These are phyloP conservation scores for Neoscytalidium dimidiatum DNA, from an alignment of 2,329 filamentous ascomycete species.

Conservation along the genomic window DNA sequence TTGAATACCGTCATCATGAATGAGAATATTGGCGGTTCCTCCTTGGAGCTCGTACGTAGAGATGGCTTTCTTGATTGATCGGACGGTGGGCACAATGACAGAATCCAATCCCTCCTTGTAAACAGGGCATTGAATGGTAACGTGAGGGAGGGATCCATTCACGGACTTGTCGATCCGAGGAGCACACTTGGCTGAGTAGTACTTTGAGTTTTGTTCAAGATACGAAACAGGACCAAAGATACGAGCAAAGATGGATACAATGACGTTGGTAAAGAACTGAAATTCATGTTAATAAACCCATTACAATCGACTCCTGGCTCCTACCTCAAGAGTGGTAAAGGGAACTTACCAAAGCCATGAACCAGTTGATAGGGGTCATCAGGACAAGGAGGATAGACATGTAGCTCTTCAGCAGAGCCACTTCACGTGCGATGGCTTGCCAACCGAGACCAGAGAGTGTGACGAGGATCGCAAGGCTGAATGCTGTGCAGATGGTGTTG, in stretches of 20 bases:
- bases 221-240: conserved; percentile 75
- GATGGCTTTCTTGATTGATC: conserved; percentile 49
- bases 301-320: no score
- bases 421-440: conserved; percentile 68
- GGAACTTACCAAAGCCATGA: conserved; percentile 66
- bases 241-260: conserved; percentile 73
- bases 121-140: conserved; percentile 79
- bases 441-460: conserved; percentile 69
- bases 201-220: conserved; percentile 75
- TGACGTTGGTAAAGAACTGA: conserved; percentile 76
- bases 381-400: conserved; percentile 65
- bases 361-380: conserved; percentile 71
- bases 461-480: conserved; percentile 67
- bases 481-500: conserved; percentile 68
- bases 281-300: no score
- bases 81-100: conserved; percentile 35
- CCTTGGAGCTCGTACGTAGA: conserved; percentile 57
- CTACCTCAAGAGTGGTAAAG: no score
- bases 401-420: conserved; percentile 64
- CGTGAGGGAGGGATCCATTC: conserved; percentile 61
- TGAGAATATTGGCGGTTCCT: conserved; percentile 67
- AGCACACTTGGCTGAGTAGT: conserved; percentile 74
- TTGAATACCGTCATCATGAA: conserved; percentile 71
- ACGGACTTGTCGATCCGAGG: conserved; percentile 56
- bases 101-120: conserved; percentile 79